Evolutionary conservation across 2,329 filamentous ascomycete species (phyloP), one percentile per base, ranked within the genome.

Genomic region (Pseudocercospora fijiensis): DNA sequence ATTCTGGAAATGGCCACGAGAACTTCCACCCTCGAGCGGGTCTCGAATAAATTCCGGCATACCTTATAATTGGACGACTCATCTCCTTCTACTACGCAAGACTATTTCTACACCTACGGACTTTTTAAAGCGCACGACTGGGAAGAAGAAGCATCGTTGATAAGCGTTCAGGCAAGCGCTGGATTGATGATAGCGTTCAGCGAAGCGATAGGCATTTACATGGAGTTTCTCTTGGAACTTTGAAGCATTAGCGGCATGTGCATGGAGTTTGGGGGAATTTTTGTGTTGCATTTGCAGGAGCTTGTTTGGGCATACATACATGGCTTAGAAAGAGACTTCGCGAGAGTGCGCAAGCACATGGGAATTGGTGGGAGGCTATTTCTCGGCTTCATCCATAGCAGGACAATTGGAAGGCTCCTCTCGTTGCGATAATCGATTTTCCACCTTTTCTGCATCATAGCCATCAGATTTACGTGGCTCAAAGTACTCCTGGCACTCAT

Each of bases 261-360:
- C 30, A 45, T 33, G 47, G 20, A 49, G 18, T 61, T 41, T n/a
- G 30, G 55, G 20, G 55, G 18, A 53, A n/a, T 22, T 43, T 49
- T 43, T 49, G 20, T 26, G 24, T 43, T 30, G 27, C 63, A 65
- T 65, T 63, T 58, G 45, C 30, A 66, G 64, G 61, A 47, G 64
- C 61, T 65, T 58, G 1, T 52, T 30, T 7, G 33, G 43, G 20
- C 22, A 51, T 47, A 26, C 22, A 51, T 47, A 26, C 20, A 49
- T 49, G 24, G 20, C 1, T n/a, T 22, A 13, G 49, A 52, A 9
- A 52, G n/a, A 52, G 43, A 47, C 22, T 47, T 33, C 20, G 20
- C 18, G 26, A 24, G 52, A 30, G 52, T 57, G 55, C 55, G 55
- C 55, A 57, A 57, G 55, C 55, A 57, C 55, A 20, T 26, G 33